Evolutionary conservation across 2,329 filamentous ascomycete genomes (phyloP), one percentile per base, ranked within the genome.

Genomic region (Aquanectria penicillioides): DNA sequence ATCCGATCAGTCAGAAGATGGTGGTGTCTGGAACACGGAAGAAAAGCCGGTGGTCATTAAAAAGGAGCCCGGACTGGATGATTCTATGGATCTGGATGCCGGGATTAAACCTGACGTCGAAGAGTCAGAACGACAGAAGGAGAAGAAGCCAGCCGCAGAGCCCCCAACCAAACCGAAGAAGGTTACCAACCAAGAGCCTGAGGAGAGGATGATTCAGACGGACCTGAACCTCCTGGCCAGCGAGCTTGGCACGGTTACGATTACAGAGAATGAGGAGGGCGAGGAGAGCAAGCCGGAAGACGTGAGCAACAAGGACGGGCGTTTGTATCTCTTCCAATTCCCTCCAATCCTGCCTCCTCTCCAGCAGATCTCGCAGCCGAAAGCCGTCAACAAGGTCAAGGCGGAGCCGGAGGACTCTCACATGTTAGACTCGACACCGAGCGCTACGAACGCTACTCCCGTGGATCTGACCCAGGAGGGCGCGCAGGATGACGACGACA

Each of bases 261-360:
- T 77, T 11, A 67, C 71, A 18, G 70, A 71, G 33, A 67, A 65
- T 38, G 69, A 68, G 6, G 69, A 71, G 43, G 68, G 64, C 12
- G 69, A 71, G 46, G 69, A 70, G 12, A 57, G 64, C 17, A 70
- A 69, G 53, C 62, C 59, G 13, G 69, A 72, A 37, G 71, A 62
- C 7, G 70, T 71, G 2, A 63, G 71, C 41, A 73, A 77, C 71
- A 78, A 78, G 62, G 84, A 87, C 40, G 86, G 86, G 18, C 80
- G 84, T 31, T 72, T 89, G 49, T 89, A 88, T 61, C 78, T 89
- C 46, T 89, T 89, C 74, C 87, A 89, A 65, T 84, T 89, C 64
- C 87, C 87, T 34, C 86, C 86, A 5, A 75, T 88, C 4, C 78
- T 89, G 10, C 86, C 87, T 7, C 82, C 84, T 0, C 75, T 89